Evolutionary conservation across 1,284 basidiomycete species (phyloP), one percentile per base, ranked within the genome.

Genomic region (Tilletia setariae): DNA sequence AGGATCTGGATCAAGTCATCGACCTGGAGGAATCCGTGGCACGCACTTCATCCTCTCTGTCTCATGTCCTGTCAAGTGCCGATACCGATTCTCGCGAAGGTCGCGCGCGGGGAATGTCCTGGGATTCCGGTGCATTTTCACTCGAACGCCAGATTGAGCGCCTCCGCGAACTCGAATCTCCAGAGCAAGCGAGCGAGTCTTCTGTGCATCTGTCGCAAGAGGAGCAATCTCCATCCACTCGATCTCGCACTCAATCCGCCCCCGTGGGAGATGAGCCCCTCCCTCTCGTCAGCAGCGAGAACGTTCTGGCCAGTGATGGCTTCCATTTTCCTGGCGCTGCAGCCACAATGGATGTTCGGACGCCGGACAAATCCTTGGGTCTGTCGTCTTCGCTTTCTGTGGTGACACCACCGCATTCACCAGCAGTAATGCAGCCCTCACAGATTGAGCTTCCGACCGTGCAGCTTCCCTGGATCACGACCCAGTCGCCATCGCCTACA

Each of bases 111-210:
- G 51, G 21, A 2, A 25, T 56, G 51, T 56, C 51, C 8, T 56
- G 51, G 51, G 51, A 56, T 25, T 56, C 51, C 21, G 25, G 51
- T 25, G 51, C 51, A 2, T 56, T 56, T 23, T 56, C 51, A 7
- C 51, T 56, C 21, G 51, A 56, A 28, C 51, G 51, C 51, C 51
- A 56, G 25, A 25, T 56, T 7, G 51, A 56, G 25, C 51, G 51
- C 6, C 16, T 56, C 15, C 51, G 51, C 51, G 51, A 56, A 23
- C 51, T 56, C 3, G 51, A 56, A 23, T 56, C 51, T 9, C 51
- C 51, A 7, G 21, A 56, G n/a, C 25, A 56, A 15, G 25, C 11
- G n/a, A 28, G 21, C 25, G 51, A 56, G 25, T 56, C 51, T 28
- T 40, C 11, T 11, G 35, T 40, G 35, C 35, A 40, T 9, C 11